A percentile compares a stretch with the other conserved stretches of the same genome.
Evolutionary conservation across 768 basidiomycete species (phyloP).

Genomic region (Russula foetens): DNA sequence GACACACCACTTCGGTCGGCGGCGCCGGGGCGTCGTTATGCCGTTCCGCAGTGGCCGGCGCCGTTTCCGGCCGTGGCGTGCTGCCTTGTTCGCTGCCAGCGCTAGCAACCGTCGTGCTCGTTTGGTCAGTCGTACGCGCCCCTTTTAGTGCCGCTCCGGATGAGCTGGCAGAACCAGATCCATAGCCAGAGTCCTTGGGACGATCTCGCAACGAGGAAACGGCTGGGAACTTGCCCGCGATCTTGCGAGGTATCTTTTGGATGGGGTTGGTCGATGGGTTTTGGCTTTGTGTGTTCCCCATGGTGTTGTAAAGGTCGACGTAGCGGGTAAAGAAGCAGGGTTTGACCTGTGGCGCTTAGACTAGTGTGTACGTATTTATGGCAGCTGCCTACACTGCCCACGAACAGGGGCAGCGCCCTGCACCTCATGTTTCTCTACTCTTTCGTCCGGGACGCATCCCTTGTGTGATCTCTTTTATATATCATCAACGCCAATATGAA

Average conservation of each 20-base stretch:
- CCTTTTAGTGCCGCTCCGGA: constrained; percentile 6
- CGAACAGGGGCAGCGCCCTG: background rate
- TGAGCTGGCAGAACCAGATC: constrained; percentile 14
- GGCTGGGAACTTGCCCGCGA: background rate
- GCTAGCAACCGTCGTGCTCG: background rate
- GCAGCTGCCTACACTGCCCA: background rate
- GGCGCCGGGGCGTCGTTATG: constrained; percentile 4
- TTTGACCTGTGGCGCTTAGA: constrained; percentile 9
- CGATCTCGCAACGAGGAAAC: background rate
- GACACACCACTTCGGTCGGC: constrained; percentile 11
- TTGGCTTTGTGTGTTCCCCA: constrained; percentile 19
- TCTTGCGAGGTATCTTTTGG: background rate
- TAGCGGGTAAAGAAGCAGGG: constrained; percentile 2
- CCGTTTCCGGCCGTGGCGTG: constrained; percentile 5
- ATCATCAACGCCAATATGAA: no score
- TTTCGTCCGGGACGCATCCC: no score
- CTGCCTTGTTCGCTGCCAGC: background rate
- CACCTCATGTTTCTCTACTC: no score
- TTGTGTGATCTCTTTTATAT: no score
- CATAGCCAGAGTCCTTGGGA: constrained; percentile 16
- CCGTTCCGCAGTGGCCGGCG: background rate
- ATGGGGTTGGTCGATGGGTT: background rate
- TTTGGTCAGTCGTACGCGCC: background rate
- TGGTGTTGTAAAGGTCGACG: constrained; percentile 4
- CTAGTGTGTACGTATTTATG: constrained; percentile 16